These are phyloP conservation scores for Geranium rotundifolium DNA, from an alignment of 345 rosid species.

Conservation along the genomic window DNA sequence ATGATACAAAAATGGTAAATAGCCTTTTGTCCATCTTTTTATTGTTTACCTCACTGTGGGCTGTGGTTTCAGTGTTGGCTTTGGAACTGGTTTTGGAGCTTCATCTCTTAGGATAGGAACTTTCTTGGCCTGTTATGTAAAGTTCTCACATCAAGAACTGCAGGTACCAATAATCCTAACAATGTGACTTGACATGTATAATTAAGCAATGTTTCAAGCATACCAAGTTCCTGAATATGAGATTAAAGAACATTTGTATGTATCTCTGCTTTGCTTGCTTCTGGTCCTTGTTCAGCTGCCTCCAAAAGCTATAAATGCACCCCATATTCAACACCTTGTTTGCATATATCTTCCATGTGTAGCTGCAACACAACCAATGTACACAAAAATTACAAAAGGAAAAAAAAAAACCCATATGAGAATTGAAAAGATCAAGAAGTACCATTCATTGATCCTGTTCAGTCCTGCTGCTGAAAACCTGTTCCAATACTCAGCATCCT, in stretches of 20 bases:
- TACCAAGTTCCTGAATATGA: conserved; percentile 64
- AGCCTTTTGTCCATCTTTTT: no score
- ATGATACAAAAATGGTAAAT: no score
- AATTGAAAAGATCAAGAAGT: neutral
- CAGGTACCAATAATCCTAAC: no score
- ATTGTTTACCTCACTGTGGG: no score
- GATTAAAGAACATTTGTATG: conserved; percentile 49
- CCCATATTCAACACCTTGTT: conserved; percentile 73
- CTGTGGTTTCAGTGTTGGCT: no score
- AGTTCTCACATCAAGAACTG: no score
- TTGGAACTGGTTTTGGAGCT: no score
- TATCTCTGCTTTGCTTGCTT: conserved; percentile 70
- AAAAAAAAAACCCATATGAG: neutral
- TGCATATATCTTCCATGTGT: conserved; percentile 82
- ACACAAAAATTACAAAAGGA: neutral
- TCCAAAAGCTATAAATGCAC: conserved; percentile 69
- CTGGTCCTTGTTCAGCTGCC: conserved; percentile 62
- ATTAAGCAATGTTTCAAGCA: no score
- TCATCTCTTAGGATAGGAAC: conserved; percentile 26
- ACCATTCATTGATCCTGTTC: conserved; percentile 74
- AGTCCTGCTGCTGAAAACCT: conserved; percentile 51
- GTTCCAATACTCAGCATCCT: conserved; percentile 49
- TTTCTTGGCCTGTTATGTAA: conserved; percentile 34
- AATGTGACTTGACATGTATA: no score
- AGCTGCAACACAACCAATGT: conserved; percentile 32